These are phyloP conservation scores for Arthroderma sp. DNA, from an alignment of 2,329 filamentous ascomycete species.

Conservation along the genomic window DNA sequence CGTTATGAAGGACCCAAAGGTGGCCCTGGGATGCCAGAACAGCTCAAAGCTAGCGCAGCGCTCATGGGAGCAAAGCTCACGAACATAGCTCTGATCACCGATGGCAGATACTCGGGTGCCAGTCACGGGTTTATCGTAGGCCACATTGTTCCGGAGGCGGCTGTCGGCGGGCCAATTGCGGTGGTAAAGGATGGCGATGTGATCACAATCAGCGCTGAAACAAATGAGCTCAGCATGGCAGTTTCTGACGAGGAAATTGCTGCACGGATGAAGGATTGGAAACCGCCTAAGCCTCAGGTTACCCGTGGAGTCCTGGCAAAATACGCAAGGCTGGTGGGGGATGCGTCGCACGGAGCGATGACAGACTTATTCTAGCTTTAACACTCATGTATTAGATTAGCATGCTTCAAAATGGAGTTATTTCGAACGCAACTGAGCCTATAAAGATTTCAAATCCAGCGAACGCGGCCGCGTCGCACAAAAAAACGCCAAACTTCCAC, in stretches of 20 bases:
- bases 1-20: slow-evolving; percentile 90
- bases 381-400: no score
- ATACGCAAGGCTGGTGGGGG: slow-evolving; percentile 75
- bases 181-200: slow-evolving; percentile 69
- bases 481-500: no score
- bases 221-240: slow-evolving; percentile 59
- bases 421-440: no score
- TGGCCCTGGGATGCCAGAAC: slow-evolving; percentile 88
- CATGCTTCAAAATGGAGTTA: no score
- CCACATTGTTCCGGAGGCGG: slow-evolving; percentile 78
- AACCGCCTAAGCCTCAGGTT: slow-evolving; percentile 55
- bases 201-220: slow-evolving; percentile 71
- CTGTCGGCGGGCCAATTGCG: slow-evolving; percentile 72
- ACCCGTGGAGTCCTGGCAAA: slow-evolving; percentile 79
- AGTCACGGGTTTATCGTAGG: slow-evolving; percentile 89
- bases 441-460: no score
- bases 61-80: slow-evolving; percentile 84
- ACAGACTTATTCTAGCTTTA: slow-evolving; percentile 54
- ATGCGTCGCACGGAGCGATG: slow-evolving; percentile 83
- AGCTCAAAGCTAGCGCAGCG: slow-evolving; percentile 73
- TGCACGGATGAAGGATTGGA: slow-evolving; percentile 53
- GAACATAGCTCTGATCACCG: slow-evolving; percentile 83
- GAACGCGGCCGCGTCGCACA: no score
- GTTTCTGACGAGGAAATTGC: slow-evolving; percentile 59
- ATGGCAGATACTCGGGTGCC: slow-evolving; percentile 57